phyloP scores from a whole-genome alignment of 73 alveolate species.

The Tetrahymena malaccensis region DNA sequence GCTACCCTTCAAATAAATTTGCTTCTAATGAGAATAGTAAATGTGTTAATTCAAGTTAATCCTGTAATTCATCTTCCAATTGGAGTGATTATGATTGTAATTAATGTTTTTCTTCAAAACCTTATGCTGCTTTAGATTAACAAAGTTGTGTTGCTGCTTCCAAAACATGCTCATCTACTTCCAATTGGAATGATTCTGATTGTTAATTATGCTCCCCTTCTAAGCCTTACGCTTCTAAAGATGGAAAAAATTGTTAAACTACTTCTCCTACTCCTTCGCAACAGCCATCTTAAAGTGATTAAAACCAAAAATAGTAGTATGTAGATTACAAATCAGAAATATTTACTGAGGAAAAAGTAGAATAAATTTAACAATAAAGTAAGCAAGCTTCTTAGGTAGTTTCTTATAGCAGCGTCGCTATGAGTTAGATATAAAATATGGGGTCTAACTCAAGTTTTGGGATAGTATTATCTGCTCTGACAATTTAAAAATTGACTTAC shows the following conservation, averaged over 20 bases:
- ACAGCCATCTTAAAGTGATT: no score
- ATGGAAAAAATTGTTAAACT: neutral
- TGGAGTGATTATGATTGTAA: neutral
- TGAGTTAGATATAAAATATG: no score
- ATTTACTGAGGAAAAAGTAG: no score
- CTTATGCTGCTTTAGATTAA: neutral
- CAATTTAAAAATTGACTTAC: no score
- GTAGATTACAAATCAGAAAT: no score
- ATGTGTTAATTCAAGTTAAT: neutral
- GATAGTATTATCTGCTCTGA: no score
- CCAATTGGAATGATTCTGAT: neutral
- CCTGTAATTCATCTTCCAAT: neutral
- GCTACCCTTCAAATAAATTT: neutral
- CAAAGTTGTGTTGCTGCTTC: neutral
- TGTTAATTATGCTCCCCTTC: neutral
- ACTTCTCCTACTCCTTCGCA: neutral
- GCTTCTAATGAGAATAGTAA: neutral
- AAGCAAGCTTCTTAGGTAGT: no score
- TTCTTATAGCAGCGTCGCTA: no score
- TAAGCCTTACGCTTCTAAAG: neutral
- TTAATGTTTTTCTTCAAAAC: neutral
- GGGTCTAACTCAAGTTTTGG: no score
- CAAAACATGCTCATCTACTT: neutral
- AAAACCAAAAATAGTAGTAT: no score
- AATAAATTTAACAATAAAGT: no score